phyloP scores from a whole-genome alignment of 257 asterid genomes.

The Solanum medicagineum region DNA sequence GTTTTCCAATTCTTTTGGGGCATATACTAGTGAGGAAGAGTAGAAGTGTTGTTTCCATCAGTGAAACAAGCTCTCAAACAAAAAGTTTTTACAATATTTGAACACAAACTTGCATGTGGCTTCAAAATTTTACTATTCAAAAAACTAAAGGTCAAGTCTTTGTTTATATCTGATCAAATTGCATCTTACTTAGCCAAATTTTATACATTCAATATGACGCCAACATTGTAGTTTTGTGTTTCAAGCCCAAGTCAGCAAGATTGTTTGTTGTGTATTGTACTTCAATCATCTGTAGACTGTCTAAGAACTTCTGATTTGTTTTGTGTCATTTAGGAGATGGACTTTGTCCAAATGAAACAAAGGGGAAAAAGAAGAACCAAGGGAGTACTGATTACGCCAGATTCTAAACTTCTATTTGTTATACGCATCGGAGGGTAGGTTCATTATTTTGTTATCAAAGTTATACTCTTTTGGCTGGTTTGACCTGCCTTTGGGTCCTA shows the following conservation, averaged over 20 bases:
- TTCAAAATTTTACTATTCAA: background rate
- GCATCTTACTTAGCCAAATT: background rate
- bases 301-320: slow-evolving; percentile 45
- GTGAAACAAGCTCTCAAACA: background rate
- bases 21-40: background rate
- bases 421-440: slow-evolving; percentile 81
- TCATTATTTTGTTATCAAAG: background rate
- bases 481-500: background rate
- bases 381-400: slow-evolving; percentile 8
- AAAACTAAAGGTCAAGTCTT: background rate
- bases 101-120: background rate
- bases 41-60: background rate
- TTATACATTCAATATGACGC: background rate
- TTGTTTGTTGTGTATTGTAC: background rate
- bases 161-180: background rate
- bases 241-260: background rate
- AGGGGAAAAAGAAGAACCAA: slow-evolving; percentile 40
- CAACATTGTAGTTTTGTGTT: background rate
- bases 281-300: slow-evolving; percentile 43
- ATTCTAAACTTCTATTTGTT: slow-evolving; percentile 51
- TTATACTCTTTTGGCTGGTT: background rate
- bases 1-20: background rate
- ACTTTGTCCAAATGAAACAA: slow-evolving; percentile 65
- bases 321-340: slow-evolving; percentile 55
- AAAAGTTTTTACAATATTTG: background rate